Percentiles rank a stretch among this genome's conserved stretches.
phyloP scores from a whole-genome alignment of 768 basidiomycete genomes.

The Brasilioporus rufonigricans region DNA sequence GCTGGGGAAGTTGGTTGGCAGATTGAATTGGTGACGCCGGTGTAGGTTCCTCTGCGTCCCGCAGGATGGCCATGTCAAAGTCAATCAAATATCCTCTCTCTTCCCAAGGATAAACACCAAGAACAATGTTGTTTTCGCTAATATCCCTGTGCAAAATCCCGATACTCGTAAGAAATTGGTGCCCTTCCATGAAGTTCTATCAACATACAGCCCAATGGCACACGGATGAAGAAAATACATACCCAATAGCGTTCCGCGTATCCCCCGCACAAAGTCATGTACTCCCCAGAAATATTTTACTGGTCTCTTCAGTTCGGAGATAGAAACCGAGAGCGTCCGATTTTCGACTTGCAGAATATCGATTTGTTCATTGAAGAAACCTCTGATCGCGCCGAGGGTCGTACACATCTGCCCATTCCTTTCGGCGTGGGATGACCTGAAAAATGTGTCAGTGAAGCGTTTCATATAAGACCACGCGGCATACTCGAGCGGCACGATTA shows the following conservation, averaged over 20 bases:
- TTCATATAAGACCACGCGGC: not conserved
- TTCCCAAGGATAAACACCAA: not conserved
- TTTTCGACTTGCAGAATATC: not conserved
- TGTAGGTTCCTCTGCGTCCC: not conserved
- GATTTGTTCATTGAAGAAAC: not conserved
- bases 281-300: not conserved
- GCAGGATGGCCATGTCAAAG: slow-evolving; percentile 21
- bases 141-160: not conserved
- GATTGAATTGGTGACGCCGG: too few relatives aligned
- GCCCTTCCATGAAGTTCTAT: not conserved
- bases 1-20: too few relatives aligned
- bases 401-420: not conserved
- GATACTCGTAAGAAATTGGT: not conserved
- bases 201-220: not conserved
- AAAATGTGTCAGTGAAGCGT: not conserved
- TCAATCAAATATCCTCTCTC: slow-evolving; percentile 31
- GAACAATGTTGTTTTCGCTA: not conserved
- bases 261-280: not conserved
- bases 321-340: not conserved
- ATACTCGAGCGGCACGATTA: not conserved
- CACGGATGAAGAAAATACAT: not conserved
- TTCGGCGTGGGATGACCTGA: not conserved
- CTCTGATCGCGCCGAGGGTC: not conserved
- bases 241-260: not conserved
- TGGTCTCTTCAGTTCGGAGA: not conserved